phyloP scores from a whole-genome alignment of 176 grass and related monocot genomes.

The Raddia guianensis region DNA sequence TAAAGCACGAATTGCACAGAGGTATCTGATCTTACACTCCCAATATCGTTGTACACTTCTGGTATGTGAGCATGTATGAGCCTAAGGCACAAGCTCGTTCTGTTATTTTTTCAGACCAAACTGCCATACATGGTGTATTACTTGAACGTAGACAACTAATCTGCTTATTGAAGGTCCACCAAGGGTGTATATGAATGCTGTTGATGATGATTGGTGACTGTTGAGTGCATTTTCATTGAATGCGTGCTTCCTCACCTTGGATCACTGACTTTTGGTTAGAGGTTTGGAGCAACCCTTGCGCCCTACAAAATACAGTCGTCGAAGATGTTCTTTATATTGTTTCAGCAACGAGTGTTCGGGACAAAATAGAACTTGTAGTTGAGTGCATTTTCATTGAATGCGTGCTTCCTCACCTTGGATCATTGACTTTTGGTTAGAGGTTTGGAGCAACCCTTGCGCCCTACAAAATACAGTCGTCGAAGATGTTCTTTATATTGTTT shows the following conservation, averaged over 20 bases:
- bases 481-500: not conserved
- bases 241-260: not conserved
- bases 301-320: not conserved
- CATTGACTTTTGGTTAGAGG: not conserved
- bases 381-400: not conserved
- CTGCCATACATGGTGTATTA: not conserved
- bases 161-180: not conserved
- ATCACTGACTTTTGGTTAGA: not conserved
- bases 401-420: not conserved
- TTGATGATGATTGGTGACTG: not conserved
- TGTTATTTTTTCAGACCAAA: not conserved
- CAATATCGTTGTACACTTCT: not conserved
- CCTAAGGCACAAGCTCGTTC: not conserved
- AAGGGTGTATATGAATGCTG: not conserved
- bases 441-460: not conserved
- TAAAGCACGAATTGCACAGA: not conserved
- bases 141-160: not conserved
- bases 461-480: not conserved
- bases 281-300: not conserved
- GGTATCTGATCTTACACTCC: conserved; percentile 28
- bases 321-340: not conserved
- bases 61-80: not conserved
- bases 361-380: not conserved
- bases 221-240: not conserved
- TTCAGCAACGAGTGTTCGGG: not conserved